Base-by-base conservation (phyloP, 306 rosid species). In the Crotalaria pallida region DNA sequence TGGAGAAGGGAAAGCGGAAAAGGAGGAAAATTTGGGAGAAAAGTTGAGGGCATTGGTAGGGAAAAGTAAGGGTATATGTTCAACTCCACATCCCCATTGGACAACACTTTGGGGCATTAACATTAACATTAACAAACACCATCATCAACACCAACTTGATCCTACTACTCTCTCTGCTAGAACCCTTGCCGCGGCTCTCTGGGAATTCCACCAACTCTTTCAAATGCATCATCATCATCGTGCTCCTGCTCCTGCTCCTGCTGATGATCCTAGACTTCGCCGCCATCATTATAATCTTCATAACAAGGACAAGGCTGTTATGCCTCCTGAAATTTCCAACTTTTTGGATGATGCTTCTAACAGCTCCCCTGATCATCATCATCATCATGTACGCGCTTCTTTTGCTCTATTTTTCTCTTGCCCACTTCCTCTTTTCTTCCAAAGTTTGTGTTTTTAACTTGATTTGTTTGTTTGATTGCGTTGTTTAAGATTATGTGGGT, bases 181-280 rank as follows among this genome's bases (percentile, higher is more conserved):
- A 69, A 87, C 81, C 71, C 96, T 91, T 3, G 97, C 88, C 43
- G 92, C 97, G 0, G 82, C 97, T 45, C 96, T 88, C 71, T 94
- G 96, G 99, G 96, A 91, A 78, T 82, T 86, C 18, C 75, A 84
- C 19, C 81, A 84, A 3, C 81, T 60, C 47, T 69, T 82, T 56
- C 69, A 77, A 62, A 91, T 94, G 99, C 92, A 91, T 86, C 88
- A 84, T 9, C 51, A 33, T 33, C 38, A 7, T 31, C 36, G 6
- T 31, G 7, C 10, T 36, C 10, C 2, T 36, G 12, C 10, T 36
- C 10, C 2, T 36, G 43, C 10, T 36, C 10, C 31, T 52, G 65
- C 53, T 5, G 79, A 71, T 26, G 87, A 72, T 74, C 75, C 88
- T 8, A 79, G 91, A 77, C 87, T 61, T 24, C 85, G 88, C 83